These are phyloP conservation scores for Friedmanniomyces endolithicus DNA, from an alignment of 495 filamentous ascomycete genomes.

Conservation along the genomic window DNA sequence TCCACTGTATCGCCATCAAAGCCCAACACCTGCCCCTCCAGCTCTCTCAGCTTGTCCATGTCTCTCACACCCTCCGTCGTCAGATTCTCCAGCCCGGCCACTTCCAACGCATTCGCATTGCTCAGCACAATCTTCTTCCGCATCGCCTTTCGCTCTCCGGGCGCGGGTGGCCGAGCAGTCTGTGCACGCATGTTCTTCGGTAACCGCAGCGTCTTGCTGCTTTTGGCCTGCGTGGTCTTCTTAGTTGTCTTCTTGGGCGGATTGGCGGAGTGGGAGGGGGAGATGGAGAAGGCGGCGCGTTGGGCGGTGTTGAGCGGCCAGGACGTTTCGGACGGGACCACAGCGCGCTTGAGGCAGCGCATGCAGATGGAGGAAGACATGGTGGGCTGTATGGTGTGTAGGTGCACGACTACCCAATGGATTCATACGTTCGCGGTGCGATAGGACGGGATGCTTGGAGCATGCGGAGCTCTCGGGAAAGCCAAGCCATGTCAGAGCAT, in stretches of 20 bases:
- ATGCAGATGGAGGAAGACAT: conserved; percentile 20
- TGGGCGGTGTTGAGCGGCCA: conserved; percentile 26
- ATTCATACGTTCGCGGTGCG: not conserved
- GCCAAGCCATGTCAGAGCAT: no score
- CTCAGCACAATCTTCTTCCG: conserved; percentile 81
- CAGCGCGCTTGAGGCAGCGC: conserved; percentile 11
- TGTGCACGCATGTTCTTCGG: conserved; percentile 19
- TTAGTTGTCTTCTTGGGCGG: conserved; percentile 26
- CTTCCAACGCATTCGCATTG: conserved; percentile 80
- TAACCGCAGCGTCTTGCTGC: conserved; percentile 6
- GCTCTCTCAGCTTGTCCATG: conserved; percentile 29
- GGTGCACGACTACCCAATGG: not conserved
- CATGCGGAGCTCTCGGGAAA: no score
- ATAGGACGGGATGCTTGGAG: no score
- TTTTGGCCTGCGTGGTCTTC: not conserved
- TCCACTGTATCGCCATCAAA: conserved; percentile 62
- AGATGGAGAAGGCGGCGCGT: conserved; percentile 28
- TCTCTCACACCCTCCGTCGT: conserved; percentile 32
- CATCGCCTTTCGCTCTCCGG: conserved; percentile 74
- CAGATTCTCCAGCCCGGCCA: conserved; percentile 51
- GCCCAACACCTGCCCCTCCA: conserved; percentile 50
- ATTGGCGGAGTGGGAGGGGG: conserved; percentile 28
- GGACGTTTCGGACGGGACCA: not conserved
- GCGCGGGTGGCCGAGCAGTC: conserved; percentile 38
- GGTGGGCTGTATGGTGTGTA: conserved; percentile 4